Evolutionary conservation across 2,329 filamentous ascomycete genomes (phyloP), one percentile per base, ranked within the genome.

Genomic region (Cercospora zeae-maydis): DNA sequence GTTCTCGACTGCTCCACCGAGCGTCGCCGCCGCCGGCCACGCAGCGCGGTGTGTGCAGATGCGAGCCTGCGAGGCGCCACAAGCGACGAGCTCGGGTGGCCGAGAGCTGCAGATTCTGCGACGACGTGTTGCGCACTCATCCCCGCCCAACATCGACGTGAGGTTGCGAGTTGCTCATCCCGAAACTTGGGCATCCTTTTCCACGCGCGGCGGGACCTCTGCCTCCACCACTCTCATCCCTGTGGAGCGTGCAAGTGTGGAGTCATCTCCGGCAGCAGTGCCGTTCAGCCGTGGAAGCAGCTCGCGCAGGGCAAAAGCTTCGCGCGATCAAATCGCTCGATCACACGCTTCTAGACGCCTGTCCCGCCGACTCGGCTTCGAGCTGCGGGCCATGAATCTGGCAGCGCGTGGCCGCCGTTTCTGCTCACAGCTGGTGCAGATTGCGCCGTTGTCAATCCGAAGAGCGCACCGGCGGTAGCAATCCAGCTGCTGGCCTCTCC

Each of bases 1-100:
- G 56, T 16, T 58, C 56, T 51, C 39, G 56, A 58, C 56, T 51
- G 31, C 56, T 58, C 56, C 31, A 49, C 21, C 30, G 14, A 51
- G 13, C 56, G 42, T 24, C 56, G 31, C 54, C 42, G 36, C 54
- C 54, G 54, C 14, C 27, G 34, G 14, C 13, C 34, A 16, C 19
- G 37, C 37, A 16, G 21, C 39, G 39, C 19, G 24, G 24, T 31
- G 39, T 45, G 45, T 16, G 47, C 24, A 51, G 36, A 13, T 6
- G 47, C 24, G 24, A 51, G 11, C 4, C 14, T 21, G 45, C 19
- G 45, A 49, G 45, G n/a, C 37, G 10, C 16, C 11, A 21, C 19
- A 27, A 51, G 47, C 47, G 47, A 27, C 3, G 13, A 21, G 21
- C 47, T n/a, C 24, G 47, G 47, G 21, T 58, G 55, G 55, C 21